A percentile compares a stretch with the other conserved stretches of the same genome.
Conservation (phyloP, 2,329 filamentous ascomycete genomes). For the Nannizziopsis barbatae region DNA sequence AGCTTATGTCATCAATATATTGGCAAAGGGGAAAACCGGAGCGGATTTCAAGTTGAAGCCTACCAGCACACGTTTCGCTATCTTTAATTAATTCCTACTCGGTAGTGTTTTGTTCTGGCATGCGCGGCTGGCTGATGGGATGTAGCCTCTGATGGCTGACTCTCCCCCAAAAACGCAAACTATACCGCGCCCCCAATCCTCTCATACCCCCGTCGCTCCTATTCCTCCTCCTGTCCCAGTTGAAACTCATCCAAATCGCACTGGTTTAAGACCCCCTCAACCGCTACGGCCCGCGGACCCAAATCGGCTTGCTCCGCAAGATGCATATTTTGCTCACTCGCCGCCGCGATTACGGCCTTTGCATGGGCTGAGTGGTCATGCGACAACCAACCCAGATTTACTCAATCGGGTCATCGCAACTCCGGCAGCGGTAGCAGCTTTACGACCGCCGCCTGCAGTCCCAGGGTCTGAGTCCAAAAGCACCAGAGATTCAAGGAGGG, state of each 20-base stretch:
- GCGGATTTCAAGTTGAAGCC: too few species aligned
- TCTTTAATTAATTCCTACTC: too few species aligned
- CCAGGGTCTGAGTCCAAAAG: slow-evolving; percentile 26
- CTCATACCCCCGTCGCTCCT: slow-evolving; percentile 26
- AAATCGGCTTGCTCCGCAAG: slow-evolving; percentile 66
- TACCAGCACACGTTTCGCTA: too few species aligned
- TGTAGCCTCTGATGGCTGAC: slow-evolving; percentile 10
- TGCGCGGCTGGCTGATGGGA: neutral
- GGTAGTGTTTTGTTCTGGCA: neutral
- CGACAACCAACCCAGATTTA: slow-evolving; percentile 29
- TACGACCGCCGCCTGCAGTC: slow-evolving; percentile 33
- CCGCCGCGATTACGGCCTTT: slow-evolving; percentile 44
- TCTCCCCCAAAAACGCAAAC: slow-evolving; percentile 7
- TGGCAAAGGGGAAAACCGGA: too few species aligned
- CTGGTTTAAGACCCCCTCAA: slow-evolving; percentile 24
- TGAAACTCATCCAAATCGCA: slow-evolving; percentile 37
- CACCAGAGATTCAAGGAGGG: slow-evolving; percentile 37
- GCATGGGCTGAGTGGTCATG: slow-evolving; percentile 16
- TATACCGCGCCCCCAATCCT: slow-evolving; percentile 20
- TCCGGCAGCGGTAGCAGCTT: slow-evolving; percentile 30
- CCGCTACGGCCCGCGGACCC: slow-evolving; percentile 41
- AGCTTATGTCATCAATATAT: too few species aligned
- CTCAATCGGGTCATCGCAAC: slow-evolving; percentile 35
- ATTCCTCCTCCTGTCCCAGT: slow-evolving; percentile 37
- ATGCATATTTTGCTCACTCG: slow-evolving; percentile 59